phyloP scores from a whole-genome alignment of 2,329 filamentous ascomycete species.

The Alternaria sp. region DNA sequence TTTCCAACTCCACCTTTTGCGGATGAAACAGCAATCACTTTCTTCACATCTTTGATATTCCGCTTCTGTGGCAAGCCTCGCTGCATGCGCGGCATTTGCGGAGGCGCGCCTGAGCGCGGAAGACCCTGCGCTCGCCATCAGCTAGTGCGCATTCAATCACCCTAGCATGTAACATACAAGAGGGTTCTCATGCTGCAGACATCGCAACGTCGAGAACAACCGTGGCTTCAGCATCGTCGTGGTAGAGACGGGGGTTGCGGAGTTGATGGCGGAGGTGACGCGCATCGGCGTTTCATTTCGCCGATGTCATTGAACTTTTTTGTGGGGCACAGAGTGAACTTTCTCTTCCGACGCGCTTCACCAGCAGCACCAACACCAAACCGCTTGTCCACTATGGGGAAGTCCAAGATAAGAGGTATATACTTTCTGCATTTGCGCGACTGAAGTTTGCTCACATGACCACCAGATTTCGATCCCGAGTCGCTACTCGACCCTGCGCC shows the following conservation, averaged over 20 bases:
- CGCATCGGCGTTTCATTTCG: constrained; percentile 22
- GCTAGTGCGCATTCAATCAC: not conserved
- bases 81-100: constrained; percentile 74
- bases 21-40: constrained; percentile 95
- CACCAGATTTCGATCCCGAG: constrained; percentile 80
- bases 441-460: not conserved
- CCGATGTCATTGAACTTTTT: constrained; percentile 36
- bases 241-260: constrained; percentile 16
- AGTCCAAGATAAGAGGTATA: constrained; percentile 40
- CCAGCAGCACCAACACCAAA: constrained; percentile 1
- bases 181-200: constrained; percentile 81
- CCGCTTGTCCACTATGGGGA: constrained; percentile 31
- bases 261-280: constrained; percentile 32
- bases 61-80: constrained; percentile 81
- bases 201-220: constrained; percentile 60
- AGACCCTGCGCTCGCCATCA: constrained; percentile 68
- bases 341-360: constrained; percentile 11
- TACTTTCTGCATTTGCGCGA: accelerated
- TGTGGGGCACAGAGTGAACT: constrained; percentile 33
- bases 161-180: constrained; percentile 61
- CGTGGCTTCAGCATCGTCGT: constrained; percentile 49
- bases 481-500: constrained; percentile 64
- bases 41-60: constrained; percentile 81
- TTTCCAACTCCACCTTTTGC: constrained; percentile 99
- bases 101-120: constrained; percentile 72